Evolutionary conservation across 495 filamentous ascomycete genomes (phyloP).

Genomic region (Echria macrotheca): DNA sequence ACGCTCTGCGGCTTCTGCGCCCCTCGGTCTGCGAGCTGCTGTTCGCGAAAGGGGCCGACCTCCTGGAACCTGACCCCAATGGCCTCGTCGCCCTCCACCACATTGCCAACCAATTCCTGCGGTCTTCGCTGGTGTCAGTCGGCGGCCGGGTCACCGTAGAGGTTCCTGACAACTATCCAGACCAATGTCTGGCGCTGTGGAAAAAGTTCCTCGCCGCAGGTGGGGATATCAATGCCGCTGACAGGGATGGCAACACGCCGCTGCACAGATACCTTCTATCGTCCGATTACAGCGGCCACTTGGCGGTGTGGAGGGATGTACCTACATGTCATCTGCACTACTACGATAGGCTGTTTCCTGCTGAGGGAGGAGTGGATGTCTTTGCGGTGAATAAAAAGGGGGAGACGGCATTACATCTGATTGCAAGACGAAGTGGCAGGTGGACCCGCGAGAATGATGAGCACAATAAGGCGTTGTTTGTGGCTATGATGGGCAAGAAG

Average conservation of each 20-base stretch:
- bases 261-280: conserved; percentile 20
- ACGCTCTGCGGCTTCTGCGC: conserved; percentile 18
- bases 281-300: background rate
- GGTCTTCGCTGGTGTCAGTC: background rate
- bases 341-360: conserved; percentile 2
- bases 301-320: too few species aligned
- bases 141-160: background rate
- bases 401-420: conserved; percentile 27
- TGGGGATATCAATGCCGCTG: conserved; percentile 1
- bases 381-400: conserved; percentile 23
- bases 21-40: conserved; percentile 9
- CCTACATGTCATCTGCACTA: background rate
- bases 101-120: conserved; percentile 5
- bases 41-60: conserved; percentile 6
- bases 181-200: conserved; percentile 5
- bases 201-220: conserved; percentile 4
- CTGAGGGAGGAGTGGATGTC: conserved; percentile 20
- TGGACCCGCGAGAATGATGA: background rate
- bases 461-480: conserved; percentile 18
- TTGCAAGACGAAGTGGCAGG: conserved; percentile 19
- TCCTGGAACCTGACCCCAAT: conserved; percentile 12
- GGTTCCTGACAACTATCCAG: background rate
- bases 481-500: conserved; percentile 23
- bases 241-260: conserved; percentile 26
- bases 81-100: conserved; percentile 14